phyloP scores from a whole-genome alignment of 2,329 filamentous ascomycete genomes.

The Sclerotiophoma versabilis region DNA sequence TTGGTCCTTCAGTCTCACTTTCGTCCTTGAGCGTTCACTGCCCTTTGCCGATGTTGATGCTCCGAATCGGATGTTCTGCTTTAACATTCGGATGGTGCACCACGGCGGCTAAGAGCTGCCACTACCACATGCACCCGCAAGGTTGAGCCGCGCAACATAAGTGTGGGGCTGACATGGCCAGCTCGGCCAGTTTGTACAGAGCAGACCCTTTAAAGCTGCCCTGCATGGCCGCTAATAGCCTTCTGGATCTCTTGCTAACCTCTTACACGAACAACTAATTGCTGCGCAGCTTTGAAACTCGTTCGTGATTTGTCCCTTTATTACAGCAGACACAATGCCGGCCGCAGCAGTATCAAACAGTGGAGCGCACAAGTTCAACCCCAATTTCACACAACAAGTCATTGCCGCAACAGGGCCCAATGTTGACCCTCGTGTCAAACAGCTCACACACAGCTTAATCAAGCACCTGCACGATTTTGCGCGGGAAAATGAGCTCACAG shows the following conservation, averaged over 20 bases:
- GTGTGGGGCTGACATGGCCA: conserved; percentile 3
- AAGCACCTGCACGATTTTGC: conserved; percentile 79
- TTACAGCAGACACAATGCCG: conserved; percentile 3
- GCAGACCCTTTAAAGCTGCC: conserved; percentile 16
- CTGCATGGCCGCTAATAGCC: conserved; percentile 10
- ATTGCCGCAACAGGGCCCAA: conserved; percentile 76
- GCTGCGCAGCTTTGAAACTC: conserved; percentile 5
- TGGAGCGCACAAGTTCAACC: conserved; percentile 65
- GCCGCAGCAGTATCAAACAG: conserved; percentile 9
- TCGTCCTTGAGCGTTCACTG: neutral
- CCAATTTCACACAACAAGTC: conserved; percentile 76
- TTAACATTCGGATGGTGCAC: too few species aligned
- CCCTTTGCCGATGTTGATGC: conserved; percentile 1
- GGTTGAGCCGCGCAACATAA: too few species aligned
- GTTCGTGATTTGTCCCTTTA: neutral
- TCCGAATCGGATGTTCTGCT: too few species aligned
- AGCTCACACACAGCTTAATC: conserved; percentile 70
- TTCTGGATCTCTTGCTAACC: conserved; percentile 2
- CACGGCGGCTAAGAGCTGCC: too few species aligned
- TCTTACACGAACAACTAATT: neutral
- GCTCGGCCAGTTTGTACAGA: conserved; percentile 1
- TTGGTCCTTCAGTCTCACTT: neutral
- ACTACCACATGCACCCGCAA: too few species aligned
- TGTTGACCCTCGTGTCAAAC: conserved; percentile 68
- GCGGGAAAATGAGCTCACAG: conserved; percentile 76